phyloP scores from a whole-genome alignment of 2,329 filamentous ascomycete genomes.

The Fusarium decemcellulare region DNA sequence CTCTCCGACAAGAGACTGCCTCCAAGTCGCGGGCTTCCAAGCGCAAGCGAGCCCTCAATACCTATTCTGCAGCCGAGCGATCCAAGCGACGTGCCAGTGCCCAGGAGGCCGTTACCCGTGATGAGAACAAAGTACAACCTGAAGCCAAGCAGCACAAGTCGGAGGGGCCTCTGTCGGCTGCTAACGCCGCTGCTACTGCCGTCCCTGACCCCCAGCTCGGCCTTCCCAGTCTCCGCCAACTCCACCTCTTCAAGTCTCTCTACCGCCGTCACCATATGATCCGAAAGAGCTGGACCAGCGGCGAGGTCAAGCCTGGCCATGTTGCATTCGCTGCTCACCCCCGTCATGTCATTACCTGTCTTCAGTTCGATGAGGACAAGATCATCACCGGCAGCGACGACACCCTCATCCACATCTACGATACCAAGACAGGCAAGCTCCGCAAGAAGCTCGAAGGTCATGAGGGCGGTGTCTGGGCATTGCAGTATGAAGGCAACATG shows the following conservation, averaged over 20 bases:
- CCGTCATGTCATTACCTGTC: slow-evolving; percentile 95
- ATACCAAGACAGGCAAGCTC: slow-evolving; percentile 92
- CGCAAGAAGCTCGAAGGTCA: slow-evolving; percentile 90
- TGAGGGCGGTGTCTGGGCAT: slow-evolving; percentile 96
- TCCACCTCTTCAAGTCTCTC: slow-evolving; percentile 96
- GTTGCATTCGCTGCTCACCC: slow-evolving; percentile 98
- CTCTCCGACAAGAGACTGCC: slow-evolving; percentile 57
- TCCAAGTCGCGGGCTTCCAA: slow-evolving; percentile 66
- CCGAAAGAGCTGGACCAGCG: slow-evolving; percentile 91
- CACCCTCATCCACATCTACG: slow-evolving; percentile 97
- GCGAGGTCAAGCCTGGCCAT: slow-evolving; percentile 87
- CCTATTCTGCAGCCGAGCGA: slow-evolving; percentile 62
- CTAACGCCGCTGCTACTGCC: slow-evolving; percentile 85
- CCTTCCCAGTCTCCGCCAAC: slow-evolving; percentile 80
- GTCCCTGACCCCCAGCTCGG: slow-evolving; percentile 88
- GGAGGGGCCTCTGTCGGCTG: slow-evolving; percentile 89
- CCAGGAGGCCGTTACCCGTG: slow-evolving; percentile 60
- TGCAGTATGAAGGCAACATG: slow-evolving; percentile 96
- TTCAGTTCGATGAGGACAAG: slow-evolving; percentile 98
- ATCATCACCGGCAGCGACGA: slow-evolving; percentile 98
- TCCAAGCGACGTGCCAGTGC: slow-evolving; percentile 68
- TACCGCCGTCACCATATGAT: slow-evolving; percentile 96
- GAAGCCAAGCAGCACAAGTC: slow-evolving; percentile 69
- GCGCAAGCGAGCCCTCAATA: slow-evolving; percentile 67
- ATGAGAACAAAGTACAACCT: slow-evolving; percentile 55